phyloP scores from a whole-genome alignment of 2,329 filamentous ascomycete genomes.

The Lecanosticta acicola region DNA sequence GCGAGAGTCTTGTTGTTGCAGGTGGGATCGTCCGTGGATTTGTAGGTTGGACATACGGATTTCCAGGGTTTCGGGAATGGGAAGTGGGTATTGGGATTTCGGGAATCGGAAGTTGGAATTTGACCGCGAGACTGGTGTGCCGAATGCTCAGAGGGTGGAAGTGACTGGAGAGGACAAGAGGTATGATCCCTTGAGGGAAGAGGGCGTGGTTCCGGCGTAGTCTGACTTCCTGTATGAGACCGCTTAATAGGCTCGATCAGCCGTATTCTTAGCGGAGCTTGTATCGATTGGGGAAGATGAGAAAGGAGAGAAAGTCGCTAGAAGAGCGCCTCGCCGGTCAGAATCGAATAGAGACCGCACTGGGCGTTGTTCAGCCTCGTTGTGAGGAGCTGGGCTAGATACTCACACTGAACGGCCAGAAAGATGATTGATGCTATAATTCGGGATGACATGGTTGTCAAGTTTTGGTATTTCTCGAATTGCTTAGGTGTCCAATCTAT shows the following conservation, averaged over 20 bases:
- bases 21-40: conserved; percentile 4
- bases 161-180: conserved; percentile 1
- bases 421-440: not conserved
- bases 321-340: not conserved
- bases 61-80: conserved; percentile 1
- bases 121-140: not conserved
- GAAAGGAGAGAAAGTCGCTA: not conserved
- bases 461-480: no score
- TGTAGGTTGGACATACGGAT: conserved; percentile 3
- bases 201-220: conserved; percentile 3
- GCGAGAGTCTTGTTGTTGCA: not conserved
- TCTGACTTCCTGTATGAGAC: not conserved
- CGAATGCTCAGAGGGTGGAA: not conserved
- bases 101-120: not conserved
- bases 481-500: no score
- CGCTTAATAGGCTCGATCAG: not conserved
- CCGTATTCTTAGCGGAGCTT: not conserved
- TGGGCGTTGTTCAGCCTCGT: no score
- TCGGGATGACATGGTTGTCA: no score
- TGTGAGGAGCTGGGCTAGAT: no score
- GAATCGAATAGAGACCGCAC: no score
- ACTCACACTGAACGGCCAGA: conserved; percentile 2
- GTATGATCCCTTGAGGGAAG: conserved; percentile 2
- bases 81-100: not conserved
- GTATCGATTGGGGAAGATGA: conserved; percentile 5